phyloP scores from a whole-genome alignment of 768 basidiomycete genomes.

The Auriculariales sp. region DNA sequence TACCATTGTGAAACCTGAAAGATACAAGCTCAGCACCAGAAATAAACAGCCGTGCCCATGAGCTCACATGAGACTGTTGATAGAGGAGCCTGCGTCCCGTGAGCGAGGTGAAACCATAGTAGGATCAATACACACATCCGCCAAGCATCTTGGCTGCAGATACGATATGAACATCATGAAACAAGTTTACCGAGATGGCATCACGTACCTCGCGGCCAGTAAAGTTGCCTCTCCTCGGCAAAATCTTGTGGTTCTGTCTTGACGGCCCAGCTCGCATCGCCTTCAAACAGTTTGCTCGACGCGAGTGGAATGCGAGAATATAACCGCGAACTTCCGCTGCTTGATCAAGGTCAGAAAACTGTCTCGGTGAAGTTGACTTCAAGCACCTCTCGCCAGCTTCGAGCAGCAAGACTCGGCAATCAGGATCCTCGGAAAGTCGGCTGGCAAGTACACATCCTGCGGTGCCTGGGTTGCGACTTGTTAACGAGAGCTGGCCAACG shows the following conservation, averaged over 20 bases:
- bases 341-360: background rate
- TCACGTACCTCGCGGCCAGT: constrained; percentile 6
- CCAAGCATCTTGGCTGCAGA: constrained; percentile 7
- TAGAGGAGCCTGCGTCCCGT: constrained; percentile 3
- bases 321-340: background rate
- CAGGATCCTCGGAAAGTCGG: constrained; percentile 40
- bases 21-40: background rate
- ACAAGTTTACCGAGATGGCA: no score
- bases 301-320: constrained; percentile 2
- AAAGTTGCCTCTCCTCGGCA: background rate
- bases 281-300: background rate
- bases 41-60: background rate
- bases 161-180: no score
- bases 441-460: constrained; percentile 48
- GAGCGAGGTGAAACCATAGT: background rate
- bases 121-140: constrained; percentile 5
- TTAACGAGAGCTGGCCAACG: no score
- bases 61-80: constrained; percentile 8
- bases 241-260: constrained; percentile 3
- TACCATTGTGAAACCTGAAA: constrained; percentile 7
- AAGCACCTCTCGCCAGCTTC: constrained; percentile 47
- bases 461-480: constrained; percentile 41
- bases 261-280: constrained; percentile 1
- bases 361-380: background rate
- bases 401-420: constrained; percentile 36